A percentile compares a stretch with the other conserved stretches of the same genome.
Evolutionary conservation across 2,329 filamentous ascomycete genomes (phyloP).

Genomic region (Neofusicoccum kwambonambiense): DNA sequence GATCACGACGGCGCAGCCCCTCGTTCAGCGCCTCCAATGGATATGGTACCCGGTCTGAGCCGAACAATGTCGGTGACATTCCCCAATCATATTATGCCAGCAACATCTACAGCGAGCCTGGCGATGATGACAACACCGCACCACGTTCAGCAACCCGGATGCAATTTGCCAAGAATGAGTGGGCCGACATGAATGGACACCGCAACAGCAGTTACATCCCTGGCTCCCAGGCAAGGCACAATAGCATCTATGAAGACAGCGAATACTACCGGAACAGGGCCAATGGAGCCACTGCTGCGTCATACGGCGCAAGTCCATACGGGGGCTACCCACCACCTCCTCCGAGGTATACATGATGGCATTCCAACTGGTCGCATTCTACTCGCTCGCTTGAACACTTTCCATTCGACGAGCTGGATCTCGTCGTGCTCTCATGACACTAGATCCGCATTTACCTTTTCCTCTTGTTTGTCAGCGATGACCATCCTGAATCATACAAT

Average conservation of each 20-base stretch:
- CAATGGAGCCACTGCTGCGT: background rate
- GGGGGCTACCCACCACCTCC: slow-evolving; percentile 14
- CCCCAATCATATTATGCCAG: slow-evolving; percentile 32
- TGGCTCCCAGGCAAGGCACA: slow-evolving; percentile 4
- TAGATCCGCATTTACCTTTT: background rate
- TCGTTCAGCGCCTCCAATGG: slow-evolving; percentile 27
- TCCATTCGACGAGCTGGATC: slow-evolving; percentile 4
- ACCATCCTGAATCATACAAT: background rate
- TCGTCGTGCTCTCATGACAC: background rate
- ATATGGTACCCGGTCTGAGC: slow-evolving; percentile 36
- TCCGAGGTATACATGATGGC: slow-evolving; percentile 5
- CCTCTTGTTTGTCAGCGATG: background rate
- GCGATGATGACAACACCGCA: slow-evolving; percentile 28
- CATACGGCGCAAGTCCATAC: background rate
- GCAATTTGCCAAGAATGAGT: slow-evolving; percentile 29
- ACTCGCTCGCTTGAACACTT: background rate
- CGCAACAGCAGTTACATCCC: slow-evolving; percentile 7
- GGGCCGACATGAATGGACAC: slow-evolving; percentile 21
- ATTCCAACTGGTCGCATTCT: background rate
- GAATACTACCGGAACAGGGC: background rate
- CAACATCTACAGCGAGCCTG: slow-evolving; percentile 30
- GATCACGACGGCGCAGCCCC: slow-evolving; percentile 32
- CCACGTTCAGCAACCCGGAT: background rate
- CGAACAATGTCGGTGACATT: slow-evolving; percentile 31
- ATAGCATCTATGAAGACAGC: slow-evolving; percentile 3